Evolutionary conservation across 352 stramenopile species (phyloP), one percentile per base, ranked within the genome.

Genomic region (Phytophthora quininea): DNA sequence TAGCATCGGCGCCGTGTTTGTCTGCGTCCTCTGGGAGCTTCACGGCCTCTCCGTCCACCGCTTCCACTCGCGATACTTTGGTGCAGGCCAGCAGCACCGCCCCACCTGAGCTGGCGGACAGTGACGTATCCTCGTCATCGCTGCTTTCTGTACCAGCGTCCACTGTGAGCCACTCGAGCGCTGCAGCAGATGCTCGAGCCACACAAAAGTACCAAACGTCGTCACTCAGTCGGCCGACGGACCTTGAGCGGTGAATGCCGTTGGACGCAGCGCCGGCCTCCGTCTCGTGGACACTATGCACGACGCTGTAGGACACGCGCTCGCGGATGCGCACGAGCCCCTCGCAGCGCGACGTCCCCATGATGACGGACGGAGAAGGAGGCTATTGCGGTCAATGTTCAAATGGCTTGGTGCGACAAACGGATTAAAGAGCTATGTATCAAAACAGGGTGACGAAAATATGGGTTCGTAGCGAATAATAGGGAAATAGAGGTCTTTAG

Each of bases 131-230:
- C 8, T 73, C 69, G 1, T 74, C 72, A 0, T 72, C 66, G 14
- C 67, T 77, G 32, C 64, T 78, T 2, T 79, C 73, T 5, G 71
- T 75, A 12, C 65, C 69, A 9, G 63, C 56, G 31, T 78, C 68
- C 40, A 84, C 54, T 8, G 65, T 74, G 35, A 83, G 79, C 79
- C 79, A 87, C 57, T 81, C 63, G 37, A 87, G 61, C 42, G 58
- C 45, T 10, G 66, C 46, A 9, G 51, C 15, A 45, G 62, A 48
- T n/a, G 64, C 49, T 10, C 33, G 51, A 2, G 65, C 47, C 46
- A 79, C 63, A 58, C 77, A 86, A 37, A 84, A 77, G 62, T 88
- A 86, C 79, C 79, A 88, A 45, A 76, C 58, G 32, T 80, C 76
- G 42, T 86, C 77, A 10, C 54, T 70, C 40, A 88, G 43, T 2